phyloP scores from a whole-genome alignment of 2,329 filamentous ascomycete genomes.

The Colletotrichum agaves region DNA sequence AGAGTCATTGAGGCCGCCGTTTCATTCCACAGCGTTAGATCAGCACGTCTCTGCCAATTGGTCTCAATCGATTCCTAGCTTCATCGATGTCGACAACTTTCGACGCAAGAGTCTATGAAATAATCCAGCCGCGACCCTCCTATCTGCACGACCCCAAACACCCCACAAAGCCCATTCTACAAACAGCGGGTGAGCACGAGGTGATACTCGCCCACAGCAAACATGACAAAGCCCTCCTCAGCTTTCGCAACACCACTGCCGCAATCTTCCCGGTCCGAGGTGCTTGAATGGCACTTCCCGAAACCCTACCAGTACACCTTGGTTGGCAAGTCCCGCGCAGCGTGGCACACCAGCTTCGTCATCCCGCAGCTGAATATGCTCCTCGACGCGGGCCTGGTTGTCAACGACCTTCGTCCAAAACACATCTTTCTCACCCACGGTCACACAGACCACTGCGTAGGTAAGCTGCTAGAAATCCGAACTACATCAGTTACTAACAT shows the following conservation, averaged over 20 bases:
- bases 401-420: slow-evolving; percentile 58
- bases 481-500: background rate
- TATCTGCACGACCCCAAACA: background rate
- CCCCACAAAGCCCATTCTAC: background rate
- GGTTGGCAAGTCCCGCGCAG: slow-evolving; percentile 59
- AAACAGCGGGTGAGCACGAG: background rate
- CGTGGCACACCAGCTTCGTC: slow-evolving; percentile 63
- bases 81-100: no score
- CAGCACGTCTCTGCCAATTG: no score
- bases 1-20: background rate
- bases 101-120: no score
- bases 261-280: slow-evolving; percentile 55
- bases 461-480: background rate
- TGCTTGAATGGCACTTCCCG: slow-evolving; percentile 59
- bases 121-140: background rate
- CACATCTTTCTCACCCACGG: slow-evolving; percentile 63
- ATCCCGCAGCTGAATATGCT: slow-evolving; percentile 61
- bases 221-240: slow-evolving; percentile 1
- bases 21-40: no score
- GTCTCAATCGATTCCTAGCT: no score
- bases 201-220: background rate
- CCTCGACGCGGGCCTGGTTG: slow-evolving; percentile 58
- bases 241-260: slow-evolving; percentile 56
- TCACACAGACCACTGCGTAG: slow-evolving; percentile 56
- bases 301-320: slow-evolving; percentile 55